These are phyloP conservation scores for Syzygium oleosum DNA, from an alignment of 345 rosid genomes.

Conservation along the genomic window DNA sequence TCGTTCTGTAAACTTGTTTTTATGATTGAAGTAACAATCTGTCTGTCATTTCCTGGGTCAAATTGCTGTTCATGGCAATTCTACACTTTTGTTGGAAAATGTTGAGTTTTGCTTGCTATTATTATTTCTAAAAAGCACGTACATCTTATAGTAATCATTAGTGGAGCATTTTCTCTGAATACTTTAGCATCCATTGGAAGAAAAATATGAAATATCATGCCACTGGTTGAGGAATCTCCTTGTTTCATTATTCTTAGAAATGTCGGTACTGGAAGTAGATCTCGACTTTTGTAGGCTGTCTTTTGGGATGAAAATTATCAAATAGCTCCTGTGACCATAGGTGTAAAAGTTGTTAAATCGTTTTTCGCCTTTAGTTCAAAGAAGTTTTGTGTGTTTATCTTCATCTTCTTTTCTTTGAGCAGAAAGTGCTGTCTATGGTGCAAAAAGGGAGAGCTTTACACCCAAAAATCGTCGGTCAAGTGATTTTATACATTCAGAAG, in stretches of 20 bases:
- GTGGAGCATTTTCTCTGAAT: no score
- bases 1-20: no score
- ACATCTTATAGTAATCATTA: no score
- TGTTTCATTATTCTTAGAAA: not conserved
- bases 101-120: no score
- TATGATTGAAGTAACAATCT: no score
- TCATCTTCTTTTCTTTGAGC: constrained; percentile 6
- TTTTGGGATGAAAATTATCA: not conserved
- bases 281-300: not conserved
- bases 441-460: constrained; percentile 3
- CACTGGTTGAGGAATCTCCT: not conserved
- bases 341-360: not conserved
- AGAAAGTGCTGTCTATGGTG: constrained; percentile 31
- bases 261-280: not conserved
- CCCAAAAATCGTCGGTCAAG: constrained; percentile 8
- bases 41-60: no score
- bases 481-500: constrained; percentile 22
- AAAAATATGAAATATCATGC: not conserved
- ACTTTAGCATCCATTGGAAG: no score
- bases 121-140: no score
- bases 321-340: not conserved
- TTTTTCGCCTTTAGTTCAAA: not conserved
- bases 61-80: no score
- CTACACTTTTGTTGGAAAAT: no score
- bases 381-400: not conserved